A percentile compares a stretch with the other conserved stretches of the same genome.
Conservation (phyloP, 176 grass and related monocot genomes). For the Thinopyrum elongatum region DNA sequence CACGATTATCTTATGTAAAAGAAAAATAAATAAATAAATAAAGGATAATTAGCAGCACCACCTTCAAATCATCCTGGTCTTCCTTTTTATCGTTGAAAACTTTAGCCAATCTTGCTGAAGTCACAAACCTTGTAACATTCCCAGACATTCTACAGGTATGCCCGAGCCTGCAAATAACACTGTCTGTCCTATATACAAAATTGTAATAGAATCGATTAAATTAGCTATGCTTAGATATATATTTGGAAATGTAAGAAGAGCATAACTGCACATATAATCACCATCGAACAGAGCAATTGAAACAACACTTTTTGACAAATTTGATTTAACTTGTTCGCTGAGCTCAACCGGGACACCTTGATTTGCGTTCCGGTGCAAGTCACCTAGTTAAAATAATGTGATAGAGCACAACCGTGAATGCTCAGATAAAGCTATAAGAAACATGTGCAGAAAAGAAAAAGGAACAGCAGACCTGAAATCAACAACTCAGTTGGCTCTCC, state of each 20-base stretch:
- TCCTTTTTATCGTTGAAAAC: not conserved
- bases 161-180: constrained; percentile 15
- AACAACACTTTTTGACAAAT: not conserved
- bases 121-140: constrained; percentile 17
- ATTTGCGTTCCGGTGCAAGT: not conserved
- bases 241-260: not conserved
- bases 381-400: not conserved
- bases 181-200: not conserved
- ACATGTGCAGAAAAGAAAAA: not conserved
- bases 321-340: not conserved
- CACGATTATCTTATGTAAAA: not conserved
- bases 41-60: constrained; percentile 2
- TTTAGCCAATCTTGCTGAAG: constrained; percentile 14
- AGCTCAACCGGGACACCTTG: not conserved
- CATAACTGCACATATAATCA: not conserved
- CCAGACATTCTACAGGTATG: not conserved
- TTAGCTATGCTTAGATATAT: not conserved
- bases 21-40: not conserved
- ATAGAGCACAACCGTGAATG: not conserved
- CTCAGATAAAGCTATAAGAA: not conserved
- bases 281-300: not conserved
- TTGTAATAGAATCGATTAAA: not conserved
- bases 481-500: not conserved
- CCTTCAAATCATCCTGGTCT: not conserved
- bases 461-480: not conserved